phyloP scores from a whole-genome alignment of 2,329 filamentous ascomycete genomes.

The Penicillium sp. region DNA sequence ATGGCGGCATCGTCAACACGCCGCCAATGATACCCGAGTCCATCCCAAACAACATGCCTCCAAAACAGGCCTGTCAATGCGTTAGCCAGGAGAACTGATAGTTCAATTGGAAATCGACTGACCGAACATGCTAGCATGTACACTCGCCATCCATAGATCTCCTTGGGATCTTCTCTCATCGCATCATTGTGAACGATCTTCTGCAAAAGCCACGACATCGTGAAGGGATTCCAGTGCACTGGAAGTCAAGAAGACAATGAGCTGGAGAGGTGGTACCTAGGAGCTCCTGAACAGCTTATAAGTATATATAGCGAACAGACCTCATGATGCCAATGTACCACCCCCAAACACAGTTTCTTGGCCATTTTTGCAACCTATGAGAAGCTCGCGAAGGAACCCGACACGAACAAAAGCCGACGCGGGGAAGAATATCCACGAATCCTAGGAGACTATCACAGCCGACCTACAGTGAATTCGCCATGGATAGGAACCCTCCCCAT shows the following conservation, averaged over 20 bases:
- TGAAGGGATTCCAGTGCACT: no score
- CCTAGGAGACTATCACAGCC: no score
- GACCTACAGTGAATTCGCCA: no score
- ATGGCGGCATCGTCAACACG: conserved; percentile 56
- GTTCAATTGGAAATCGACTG: conserved; percentile 13
- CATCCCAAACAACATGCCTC: conserved; percentile 62
- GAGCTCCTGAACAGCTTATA: no score
- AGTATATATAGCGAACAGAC: not conserved
- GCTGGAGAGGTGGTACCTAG: no score
- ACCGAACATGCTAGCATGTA: conserved; percentile 57
- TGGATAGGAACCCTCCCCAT: not conserved
- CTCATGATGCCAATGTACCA: not conserved
- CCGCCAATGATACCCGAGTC: conserved; percentile 64
- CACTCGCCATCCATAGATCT: conserved; percentile 66
- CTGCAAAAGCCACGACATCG: conserved; percentile 47
- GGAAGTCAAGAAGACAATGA: conserved; percentile 2
- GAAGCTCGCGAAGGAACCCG: conserved; percentile 1
- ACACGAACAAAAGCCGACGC: conserved; percentile 10
- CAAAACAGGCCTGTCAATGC: conserved; percentile 61
- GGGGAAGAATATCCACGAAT: conserved; percentile 22
- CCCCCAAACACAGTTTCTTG: conserved; percentile 4
- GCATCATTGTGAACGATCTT: conserved; percentile 63
- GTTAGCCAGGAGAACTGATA: no score
- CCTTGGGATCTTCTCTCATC: conserved; percentile 60
- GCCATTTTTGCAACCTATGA: conserved; percentile 1